Conservation (phyloP, 768 basidiomycete genomes). For the Paxillus involutus region DNA sequence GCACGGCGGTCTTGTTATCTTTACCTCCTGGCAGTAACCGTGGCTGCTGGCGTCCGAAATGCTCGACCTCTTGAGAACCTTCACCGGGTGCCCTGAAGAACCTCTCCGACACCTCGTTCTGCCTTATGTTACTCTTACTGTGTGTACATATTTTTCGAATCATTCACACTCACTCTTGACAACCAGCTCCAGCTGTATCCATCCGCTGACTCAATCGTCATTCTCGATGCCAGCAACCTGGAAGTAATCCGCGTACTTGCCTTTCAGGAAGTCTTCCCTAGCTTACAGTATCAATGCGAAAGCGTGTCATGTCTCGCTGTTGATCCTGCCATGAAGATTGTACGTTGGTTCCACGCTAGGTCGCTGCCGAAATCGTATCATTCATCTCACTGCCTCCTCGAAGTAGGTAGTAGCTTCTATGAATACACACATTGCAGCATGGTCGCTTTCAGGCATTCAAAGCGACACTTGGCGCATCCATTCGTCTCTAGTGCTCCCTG, state of each 20-base stretch:
- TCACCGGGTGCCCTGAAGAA: conserved; percentile 51
- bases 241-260: conserved; percentile 67
- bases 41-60: conserved; percentile 25
- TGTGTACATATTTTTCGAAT: conserved; percentile 33
- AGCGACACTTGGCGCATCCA: conserved; percentile 75
- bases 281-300: conserved; percentile 41
- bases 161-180: conserved; percentile 1
- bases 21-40: neutral
- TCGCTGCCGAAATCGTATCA: conserved; percentile 6
- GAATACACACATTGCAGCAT: conserved; percentile 67
- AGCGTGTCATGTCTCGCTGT: conserved; percentile 63
- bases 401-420: conserved; percentile 72
- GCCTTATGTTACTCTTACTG: conserved; percentile 56
- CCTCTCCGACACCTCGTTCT: conserved; percentile 59
- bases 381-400: conserved; percentile 9
- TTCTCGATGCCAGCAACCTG: conserved; percentile 71
- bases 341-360: conserved; percentile 39
- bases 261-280: conserved; percentile 81
- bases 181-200: conserved; percentile 57
- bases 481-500: conserved; percentile 71
- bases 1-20: neutral
- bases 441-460: conserved; percentile 71
- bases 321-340: conserved; percentile 80
- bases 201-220: conserved; percentile 65
- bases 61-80: conserved; percentile 48